Base-by-base conservation (phyloP, 2,329 filamentous ascomycete genomes). In the Colletotrichum sp. region DNA sequence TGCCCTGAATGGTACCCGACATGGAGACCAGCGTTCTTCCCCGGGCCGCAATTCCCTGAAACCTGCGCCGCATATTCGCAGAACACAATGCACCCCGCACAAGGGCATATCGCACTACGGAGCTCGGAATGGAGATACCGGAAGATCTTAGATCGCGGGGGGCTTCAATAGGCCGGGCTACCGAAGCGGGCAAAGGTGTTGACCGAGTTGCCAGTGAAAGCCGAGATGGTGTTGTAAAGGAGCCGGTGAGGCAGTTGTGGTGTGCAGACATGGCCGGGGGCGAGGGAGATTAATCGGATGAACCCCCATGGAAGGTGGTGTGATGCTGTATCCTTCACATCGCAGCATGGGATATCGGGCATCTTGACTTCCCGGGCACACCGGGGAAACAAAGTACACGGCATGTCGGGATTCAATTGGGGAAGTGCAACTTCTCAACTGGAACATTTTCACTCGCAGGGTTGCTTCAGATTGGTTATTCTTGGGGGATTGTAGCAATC, bases 121-220 rank as follows among this genome's bases (percentile, higher is more conserved):
- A n/a, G 18, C 18, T 34, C 66, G 55, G 66, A 33, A 68, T 27
- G 21, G 5, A 59, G 55, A 31, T 59, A 57, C 66, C 66, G 66
- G 66, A 61, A 43, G 66, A 68, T 61, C 34, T 33, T 36, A 68
- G 66, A 68, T 68, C 55, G 66, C 36, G 66, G 66, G 55, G 66
- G 59, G 34, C 18, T 33, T 43, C 21, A 57, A 43, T 21, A 43
- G 36, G 29, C 29, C 12, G 54, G 18, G 21, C 33, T 55, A 68
- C 34, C 33, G 51, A 66, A 36, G 51, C 51, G 51, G 33, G 51
- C 18, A 24, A 31, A 29, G 18, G 13, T 18, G 51, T 29, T 58
- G 33, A 66, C 51, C 51, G 64, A 66, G 16, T 31, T 43, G 38
- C 51, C 64, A 43, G 51, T 43, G n/a, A 24, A 29, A 58, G 33